These are phyloP conservation scores for Anisodus tanguticus DNA, from an alignment of 257 asterid genomes.

Conservation along the genomic window DNA sequence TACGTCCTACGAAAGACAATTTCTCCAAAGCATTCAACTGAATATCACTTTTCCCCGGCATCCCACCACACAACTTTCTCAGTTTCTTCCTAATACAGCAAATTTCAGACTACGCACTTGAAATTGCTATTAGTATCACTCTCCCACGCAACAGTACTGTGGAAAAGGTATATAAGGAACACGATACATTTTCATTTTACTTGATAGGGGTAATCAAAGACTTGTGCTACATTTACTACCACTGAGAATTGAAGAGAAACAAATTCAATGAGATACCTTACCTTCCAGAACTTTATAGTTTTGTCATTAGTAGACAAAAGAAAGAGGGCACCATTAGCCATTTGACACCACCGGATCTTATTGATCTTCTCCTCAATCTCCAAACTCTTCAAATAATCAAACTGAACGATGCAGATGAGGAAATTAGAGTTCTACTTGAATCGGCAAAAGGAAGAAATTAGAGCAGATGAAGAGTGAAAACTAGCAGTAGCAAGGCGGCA, in stretches of 20 bases:
- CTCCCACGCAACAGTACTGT: neutral
- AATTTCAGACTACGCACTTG: slow-evolving; percentile 12
- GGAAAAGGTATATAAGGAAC: neutral
- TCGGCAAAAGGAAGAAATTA: slow-evolving; percentile 32
- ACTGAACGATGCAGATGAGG: slow-evolving; percentile 44
- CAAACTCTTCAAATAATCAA: slow-evolving; percentile 84
- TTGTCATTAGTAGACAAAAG: slow-evolving; percentile 84
- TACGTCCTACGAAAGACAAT: neutral
- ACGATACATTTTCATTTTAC: slow-evolving; percentile 9
- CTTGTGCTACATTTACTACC: neutral
- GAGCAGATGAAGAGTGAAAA: slow-evolving; percentile 4
- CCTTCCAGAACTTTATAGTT: slow-evolving; percentile 88
- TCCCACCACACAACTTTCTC: neutral
- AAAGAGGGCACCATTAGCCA: slow-evolving; percentile 73
- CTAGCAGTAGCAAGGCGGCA: neutral
- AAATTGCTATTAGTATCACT: neutral
- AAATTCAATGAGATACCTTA: slow-evolving; percentile 35
- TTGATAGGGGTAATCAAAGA: slow-evolving; percentile 7
- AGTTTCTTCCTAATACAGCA: neutral
- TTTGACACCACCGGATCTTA: slow-evolving; percentile 88
- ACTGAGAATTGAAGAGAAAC: neutral
- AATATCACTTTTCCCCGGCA: neutral
- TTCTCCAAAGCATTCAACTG: slow-evolving; percentile 21
- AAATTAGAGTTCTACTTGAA: slow-evolving; percentile 20
- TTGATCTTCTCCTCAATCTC: slow-evolving; percentile 91